These are phyloP conservation scores for barley (Hordeum vulgare) DNA, from an alignment of 176 grass and related monocot species.

Conservation along the genomic window DNA sequence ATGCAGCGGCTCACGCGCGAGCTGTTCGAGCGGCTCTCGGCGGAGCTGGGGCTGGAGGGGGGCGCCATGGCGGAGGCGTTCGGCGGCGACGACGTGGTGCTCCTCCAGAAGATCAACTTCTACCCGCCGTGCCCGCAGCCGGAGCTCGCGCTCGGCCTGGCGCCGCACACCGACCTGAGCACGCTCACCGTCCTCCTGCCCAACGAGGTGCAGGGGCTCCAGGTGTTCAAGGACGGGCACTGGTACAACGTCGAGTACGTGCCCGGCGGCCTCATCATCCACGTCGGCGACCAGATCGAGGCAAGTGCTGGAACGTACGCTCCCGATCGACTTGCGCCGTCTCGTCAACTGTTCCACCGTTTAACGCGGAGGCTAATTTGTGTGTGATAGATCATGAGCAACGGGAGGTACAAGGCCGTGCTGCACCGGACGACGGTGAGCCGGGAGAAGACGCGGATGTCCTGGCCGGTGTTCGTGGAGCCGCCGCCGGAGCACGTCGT, in stretches of 20 bases:
- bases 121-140: conserved; percentile 73
- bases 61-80: conserved; percentile 33
- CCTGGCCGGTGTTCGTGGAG: conserved; percentile 75
- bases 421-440: conserved; percentile 57
- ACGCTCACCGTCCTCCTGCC: conserved; percentile 64
- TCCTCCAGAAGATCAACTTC: conserved; percentile 78
- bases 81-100: conserved; percentile 40
- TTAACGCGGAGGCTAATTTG: background rate
- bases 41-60: conserved; percentile 28
- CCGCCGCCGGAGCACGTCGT: conserved; percentile 44
- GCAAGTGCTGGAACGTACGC: background rate
- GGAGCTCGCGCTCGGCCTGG: conserved; percentile 59
- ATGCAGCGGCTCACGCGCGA: conserved; percentile 27
- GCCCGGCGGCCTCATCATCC: conserved; percentile 55
- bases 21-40: conserved; percentile 49
- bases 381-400: conserved; percentile 58
- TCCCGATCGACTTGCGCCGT: background rate
- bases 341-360: background rate
- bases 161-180: conserved; percentile 74
- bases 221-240: conserved; percentile 48
- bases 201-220: conserved; percentile 71
- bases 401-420: conserved; percentile 76
- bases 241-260: conserved; percentile 61
- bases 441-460: conserved; percentile 67
- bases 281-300: conserved; percentile 83